phyloP scores from a whole-genome alignment of 768 basidiomycete genomes.

The Vararia minispora region DNA sequence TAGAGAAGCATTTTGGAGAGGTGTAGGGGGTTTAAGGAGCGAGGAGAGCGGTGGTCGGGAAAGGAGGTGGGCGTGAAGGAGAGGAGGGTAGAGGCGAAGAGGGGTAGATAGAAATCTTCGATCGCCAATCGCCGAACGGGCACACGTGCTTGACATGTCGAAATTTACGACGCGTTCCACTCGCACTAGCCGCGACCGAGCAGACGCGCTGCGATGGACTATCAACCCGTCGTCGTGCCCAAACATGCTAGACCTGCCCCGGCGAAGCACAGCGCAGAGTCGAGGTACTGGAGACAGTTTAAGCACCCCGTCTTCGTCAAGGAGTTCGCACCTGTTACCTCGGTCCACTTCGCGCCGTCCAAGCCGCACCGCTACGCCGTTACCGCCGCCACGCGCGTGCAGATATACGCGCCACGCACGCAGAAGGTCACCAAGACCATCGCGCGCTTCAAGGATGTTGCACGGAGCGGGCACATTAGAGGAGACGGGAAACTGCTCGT shows the following conservation, averaged over 20 bases:
- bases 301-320: slow-evolving; percentile 91
- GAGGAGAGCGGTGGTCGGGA: slow-evolving; percentile 7
- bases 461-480: slow-evolving; percentile 80
- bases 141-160: slow-evolving; percentile 17
- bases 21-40: slow-evolving; percentile 12
- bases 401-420: slow-evolving; percentile 93
- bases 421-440: slow-evolving; percentile 96
- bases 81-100: slow-evolving; percentile 14
- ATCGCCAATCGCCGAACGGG: slow-evolving; percentile 18
- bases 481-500: slow-evolving; percentile 91
- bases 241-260: slow-evolving; percentile 45
- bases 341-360: slow-evolving; percentile 80
- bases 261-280: slow-evolving; percentile 59
- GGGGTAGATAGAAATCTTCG: slow-evolving; percentile 12
- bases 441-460: slow-evolving; percentile 93
- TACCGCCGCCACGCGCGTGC: slow-evolving; percentile 85
- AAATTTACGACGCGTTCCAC: not conserved
- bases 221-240: slow-evolving; percentile 61
- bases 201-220: slow-evolving; percentile 73
- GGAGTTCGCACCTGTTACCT: slow-evolving; percentile 93
- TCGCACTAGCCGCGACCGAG: not conserved
- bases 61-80: slow-evolving; percentile 8
- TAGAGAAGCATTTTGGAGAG: slow-evolving; percentile 59
- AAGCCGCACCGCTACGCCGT: slow-evolving; percentile 93
- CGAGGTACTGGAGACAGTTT: slow-evolving; percentile 80